A percentile compares a stretch with the other conserved stretches of the same genome.
These are phyloP conservation scores for Sporothrix variecibatus DNA, from an alignment of 2,329 filamentous ascomycete species.

Conservation along the genomic window DNA sequence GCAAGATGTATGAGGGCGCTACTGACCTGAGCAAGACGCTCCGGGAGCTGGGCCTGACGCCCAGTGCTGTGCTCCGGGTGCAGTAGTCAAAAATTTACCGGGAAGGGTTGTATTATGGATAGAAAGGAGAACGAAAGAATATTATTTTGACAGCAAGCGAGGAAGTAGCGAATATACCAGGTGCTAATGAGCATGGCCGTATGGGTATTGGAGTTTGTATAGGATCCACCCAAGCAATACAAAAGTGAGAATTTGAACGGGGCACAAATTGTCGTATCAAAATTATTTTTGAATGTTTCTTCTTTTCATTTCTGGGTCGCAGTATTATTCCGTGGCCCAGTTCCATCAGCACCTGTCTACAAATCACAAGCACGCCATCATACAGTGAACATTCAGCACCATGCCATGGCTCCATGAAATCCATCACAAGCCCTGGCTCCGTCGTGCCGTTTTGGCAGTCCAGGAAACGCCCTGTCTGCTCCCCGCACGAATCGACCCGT, in stretches of 20 bases:
- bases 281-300: background rate
- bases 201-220: background rate
- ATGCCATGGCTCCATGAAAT: background rate
- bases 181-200: background rate
- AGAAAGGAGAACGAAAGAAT: background rate
- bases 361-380: background rate
- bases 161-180: background rate
- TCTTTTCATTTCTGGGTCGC: background rate
- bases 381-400: background rate
- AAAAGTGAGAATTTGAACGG: background rate
- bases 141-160: background rate
- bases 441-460: background rate
- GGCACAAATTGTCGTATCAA: background rate
- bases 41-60: constrained; percentile 87
- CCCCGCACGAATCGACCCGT: background rate
- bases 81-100: constrained; percentile 15
- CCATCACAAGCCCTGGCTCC: background rate
- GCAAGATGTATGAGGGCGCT: constrained; percentile 71
- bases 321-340: background rate
- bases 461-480: background rate
- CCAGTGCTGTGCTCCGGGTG: constrained; percentile 73
- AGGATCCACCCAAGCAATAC: background rate
- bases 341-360: background rate
- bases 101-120: background rate
- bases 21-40: constrained; percentile 85